Percentiles rank a stretch among this genome's conserved stretches.
Conservation (phyloP, 495 filamentous ascomycete genomes). For the Penicillium waksmanii region DNA sequence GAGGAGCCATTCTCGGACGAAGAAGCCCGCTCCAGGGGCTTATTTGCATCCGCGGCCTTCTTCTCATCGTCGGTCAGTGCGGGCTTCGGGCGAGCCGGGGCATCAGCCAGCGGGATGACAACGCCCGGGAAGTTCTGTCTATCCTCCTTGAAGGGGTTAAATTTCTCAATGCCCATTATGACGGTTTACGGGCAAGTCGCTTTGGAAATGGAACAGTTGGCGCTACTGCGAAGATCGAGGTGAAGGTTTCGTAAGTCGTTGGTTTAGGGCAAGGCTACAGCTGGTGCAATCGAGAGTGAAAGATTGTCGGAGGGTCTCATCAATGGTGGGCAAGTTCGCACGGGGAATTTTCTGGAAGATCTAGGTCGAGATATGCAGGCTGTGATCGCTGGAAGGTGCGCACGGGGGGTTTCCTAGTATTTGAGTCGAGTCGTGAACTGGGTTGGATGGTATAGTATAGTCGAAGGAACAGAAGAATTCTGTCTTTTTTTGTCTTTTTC, state of each 20-base stretch:
- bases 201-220: slow-evolving; percentile 14
- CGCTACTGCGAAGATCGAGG: not conserved
- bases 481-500: slow-evolving; percentile 18
- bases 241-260: not conserved
- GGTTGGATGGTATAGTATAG: not conserved
- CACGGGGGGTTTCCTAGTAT: slow-evolving; percentile 11
- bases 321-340: slow-evolving; percentile 11
- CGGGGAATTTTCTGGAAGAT: slow-evolving; percentile 4
- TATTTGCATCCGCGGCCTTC: slow-evolving; percentile 27
- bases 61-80: slow-evolving; percentile 29
- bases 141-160: slow-evolving; percentile 59
- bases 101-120: slow-evolving; percentile 55
- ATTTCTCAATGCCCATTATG: slow-evolving; percentile 33
- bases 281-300: slow-evolving; percentile 19
- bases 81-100: slow-evolving; percentile 35
- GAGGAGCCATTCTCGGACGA: slow-evolving; percentile 34
- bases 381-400: not conserved
- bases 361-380: slow-evolving; percentile 5
- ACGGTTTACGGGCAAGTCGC: slow-evolving; percentile 27
- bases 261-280: slow-evolving; percentile 20
- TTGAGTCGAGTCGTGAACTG: slow-evolving; percentile 14
- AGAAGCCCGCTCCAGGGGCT: slow-evolving; percentile 28
- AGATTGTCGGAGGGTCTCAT: not conserved
- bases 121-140: slow-evolving; percentile 52
- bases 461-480: slow-evolving; percentile 11